Percentiles rank a stretch among this genome's conserved stretches.
These are phyloP conservation scores for Pythium folliculosum DNA, from an alignment of 352 stramenopile species.

Conservation along the genomic window DNA sequence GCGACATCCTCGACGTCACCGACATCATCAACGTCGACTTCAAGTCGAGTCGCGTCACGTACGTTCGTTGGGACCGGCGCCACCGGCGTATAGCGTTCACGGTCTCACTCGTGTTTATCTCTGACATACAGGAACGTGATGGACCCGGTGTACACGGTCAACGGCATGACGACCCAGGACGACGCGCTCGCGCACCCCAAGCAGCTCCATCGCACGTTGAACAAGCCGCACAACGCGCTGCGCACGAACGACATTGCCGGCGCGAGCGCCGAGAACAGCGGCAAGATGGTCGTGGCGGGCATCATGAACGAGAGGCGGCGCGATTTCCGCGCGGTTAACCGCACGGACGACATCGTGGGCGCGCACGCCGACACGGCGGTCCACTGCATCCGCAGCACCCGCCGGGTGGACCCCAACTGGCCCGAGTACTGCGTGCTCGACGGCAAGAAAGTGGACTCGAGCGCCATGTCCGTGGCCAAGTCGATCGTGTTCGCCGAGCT, in stretches of 20 bases:
- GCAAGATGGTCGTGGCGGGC: slow-evolving; percentile 54
- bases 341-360: slow-evolving; percentile 61
- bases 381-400: slow-evolving; percentile 70
- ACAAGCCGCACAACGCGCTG: slow-evolving; percentile 58
- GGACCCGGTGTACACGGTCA: slow-evolving; percentile 74
- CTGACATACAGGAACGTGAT: slow-evolving; percentile 51
- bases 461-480: slow-evolving; percentile 61
- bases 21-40: slow-evolving; percentile 80
- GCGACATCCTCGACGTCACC: slow-evolving; percentile 58
- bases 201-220: slow-evolving; percentile 44
- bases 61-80: too few relatives aligned
- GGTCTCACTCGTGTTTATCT: too few relatives aligned
- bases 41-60: slow-evolving; percentile 74
- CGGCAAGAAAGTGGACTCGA: slow-evolving; percentile 60
- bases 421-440: slow-evolving; percentile 64
- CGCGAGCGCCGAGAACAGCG: slow-evolving; percentile 49
- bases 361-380: slow-evolving; percentile 62
- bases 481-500: slow-evolving; percentile 72
- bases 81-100: too few relatives aligned
- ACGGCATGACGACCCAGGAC: slow-evolving; percentile 57
- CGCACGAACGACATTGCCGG: slow-evolving; percentile 67
- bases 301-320: slow-evolving; percentile 63
- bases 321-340: slow-evolving; percentile 59
- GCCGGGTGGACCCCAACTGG: slow-evolving; percentile 66
- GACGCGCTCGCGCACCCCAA: slow-evolving; percentile 53